These are phyloP conservation scores for Picea glauca DNA, from an alignment of 75 land plant genomes.

Conservation along the genomic window DNA sequence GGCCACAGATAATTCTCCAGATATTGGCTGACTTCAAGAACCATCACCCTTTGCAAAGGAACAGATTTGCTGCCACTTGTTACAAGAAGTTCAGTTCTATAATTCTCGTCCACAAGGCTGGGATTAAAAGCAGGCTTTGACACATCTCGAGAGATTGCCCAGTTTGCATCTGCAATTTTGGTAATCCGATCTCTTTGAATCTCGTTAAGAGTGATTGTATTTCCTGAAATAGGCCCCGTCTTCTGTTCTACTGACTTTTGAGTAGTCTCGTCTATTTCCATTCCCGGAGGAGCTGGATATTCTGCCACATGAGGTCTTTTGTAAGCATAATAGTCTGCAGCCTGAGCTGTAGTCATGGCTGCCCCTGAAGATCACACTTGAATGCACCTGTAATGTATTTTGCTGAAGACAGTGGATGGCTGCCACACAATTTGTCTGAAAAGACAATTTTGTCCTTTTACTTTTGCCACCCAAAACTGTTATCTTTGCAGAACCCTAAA, in stretches of 20 bases:
- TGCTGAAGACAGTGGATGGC: too few species aligned
- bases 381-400: too few species aligned
- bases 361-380: neutral
- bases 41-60: slow-evolving; percentile 89
- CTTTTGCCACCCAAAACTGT: too few species aligned
- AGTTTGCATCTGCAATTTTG: slow-evolving; percentile 69
- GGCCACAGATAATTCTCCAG: slow-evolving; percentile 99
- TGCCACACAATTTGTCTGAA: too few species aligned
- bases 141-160: slow-evolving; percentile 34
- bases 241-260: slow-evolving; percentile 35
- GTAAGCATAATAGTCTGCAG: neutral
- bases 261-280: slow-evolving; percentile 5
- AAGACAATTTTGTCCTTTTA: too few species aligned
- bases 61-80: slow-evolving; percentile 62
- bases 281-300: slow-evolving; percentile 7
- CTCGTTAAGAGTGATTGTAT: slow-evolving; percentile 61
- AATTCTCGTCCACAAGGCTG: slow-evolving; percentile 81
- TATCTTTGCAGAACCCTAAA: too few species aligned
- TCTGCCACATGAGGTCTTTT: slow-evolving; percentile 13
- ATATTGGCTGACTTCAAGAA: slow-evolving; percentile 97
- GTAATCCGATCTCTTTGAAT: slow-evolving; percentile 83
- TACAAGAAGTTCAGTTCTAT: slow-evolving; percentile 76
- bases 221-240: slow-evolving; percentile 24
- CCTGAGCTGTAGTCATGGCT: slow-evolving; percentile 6
- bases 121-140: slow-evolving; percentile 50